Evolutionary conservation across 2,329 filamentous ascomycete species (phyloP).

Genomic region (Aspergillus neotritici): DNA sequence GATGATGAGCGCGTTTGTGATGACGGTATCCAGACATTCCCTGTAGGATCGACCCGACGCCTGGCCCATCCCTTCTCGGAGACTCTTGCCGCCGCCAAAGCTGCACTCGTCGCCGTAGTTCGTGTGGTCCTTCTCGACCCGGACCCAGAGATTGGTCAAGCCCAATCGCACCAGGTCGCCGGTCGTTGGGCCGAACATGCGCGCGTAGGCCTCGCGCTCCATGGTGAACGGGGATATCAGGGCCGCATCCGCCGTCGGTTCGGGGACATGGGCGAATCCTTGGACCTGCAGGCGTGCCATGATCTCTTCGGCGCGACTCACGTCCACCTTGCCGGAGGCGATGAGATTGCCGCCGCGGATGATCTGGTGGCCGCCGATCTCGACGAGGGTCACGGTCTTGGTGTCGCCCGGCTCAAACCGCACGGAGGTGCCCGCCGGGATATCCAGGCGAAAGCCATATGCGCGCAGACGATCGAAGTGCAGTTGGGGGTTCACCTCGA

Average conservation of each 20-base stretch:
- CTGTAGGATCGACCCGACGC: conserved; percentile 68
- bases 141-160: conserved; percentile 81
- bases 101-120: conserved; percentile 88
- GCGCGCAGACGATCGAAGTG: conserved; percentile 78
- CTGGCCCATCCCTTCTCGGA: conserved; percentile 94
- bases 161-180: conserved; percentile 80
- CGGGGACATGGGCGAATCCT: conserved; percentile 71
- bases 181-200: conserved; percentile 89
- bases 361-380: conserved; percentile 73
- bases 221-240: conserved; percentile 62
- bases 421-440: conserved; percentile 83
- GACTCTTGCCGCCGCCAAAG: conserved; percentile 89
- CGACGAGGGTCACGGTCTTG: conserved; percentile 82
- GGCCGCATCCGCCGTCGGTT: conserved; percentile 54
- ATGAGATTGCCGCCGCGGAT: conserved; percentile 81
- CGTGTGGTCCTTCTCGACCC: conserved; percentile 80
- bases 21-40: conserved; percentile 73
- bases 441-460: conserved; percentile 83
- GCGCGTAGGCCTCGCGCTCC: conserved; percentile 70
- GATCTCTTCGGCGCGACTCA: conserved; percentile 59
- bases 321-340: conserved; percentile 66
- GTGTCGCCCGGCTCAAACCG: conserved; percentile 91
- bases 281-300: conserved; percentile 60
- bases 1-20: conserved; percentile 83
- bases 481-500: conserved; percentile 87